These are phyloP conservation scores for Globisporangium barbulae DNA, from an alignment of 352 stramenopile genomes.

Conservation along the genomic window DNA sequence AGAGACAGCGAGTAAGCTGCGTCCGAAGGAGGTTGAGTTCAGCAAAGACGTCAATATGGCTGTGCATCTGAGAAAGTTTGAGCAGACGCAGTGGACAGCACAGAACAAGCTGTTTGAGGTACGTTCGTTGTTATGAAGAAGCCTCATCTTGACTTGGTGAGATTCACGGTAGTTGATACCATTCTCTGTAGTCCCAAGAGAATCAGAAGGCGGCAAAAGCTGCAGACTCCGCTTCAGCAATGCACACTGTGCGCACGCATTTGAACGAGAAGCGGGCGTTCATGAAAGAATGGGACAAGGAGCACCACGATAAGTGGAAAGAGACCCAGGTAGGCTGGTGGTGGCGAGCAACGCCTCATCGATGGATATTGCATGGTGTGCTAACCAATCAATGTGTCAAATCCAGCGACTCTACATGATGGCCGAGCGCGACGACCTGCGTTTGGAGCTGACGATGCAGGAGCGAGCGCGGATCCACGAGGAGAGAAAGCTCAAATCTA, in stretches of 20 bases:
- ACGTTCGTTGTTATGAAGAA: background rate
- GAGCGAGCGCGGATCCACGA: conserved; percentile 36
- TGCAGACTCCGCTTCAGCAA: conserved; percentile 20
- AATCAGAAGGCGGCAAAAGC: conserved; percentile 24
- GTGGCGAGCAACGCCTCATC: background rate
- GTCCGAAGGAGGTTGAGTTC: conserved; percentile 45
- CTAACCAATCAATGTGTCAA: no score
- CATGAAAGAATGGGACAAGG: conserved; percentile 56
- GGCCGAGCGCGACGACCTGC: conserved; percentile 48
- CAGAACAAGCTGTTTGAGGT: conserved; percentile 50
- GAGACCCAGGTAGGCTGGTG: conserved; percentile 39
- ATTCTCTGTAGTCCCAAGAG: conserved; percentile 19
- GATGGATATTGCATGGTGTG: no score
- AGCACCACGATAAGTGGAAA: conserved; percentile 52
- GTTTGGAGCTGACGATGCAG: conserved; percentile 57
- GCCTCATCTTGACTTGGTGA: background rate
- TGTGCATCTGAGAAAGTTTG: conserved; percentile 58
- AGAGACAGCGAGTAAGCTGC: conserved; percentile 34
- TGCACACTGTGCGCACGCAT: conserved; percentile 34
- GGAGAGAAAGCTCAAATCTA: conserved; percentile 22
- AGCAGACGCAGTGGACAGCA: conserved; percentile 49
- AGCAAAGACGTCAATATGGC: conserved; percentile 69
- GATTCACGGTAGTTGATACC: no score
- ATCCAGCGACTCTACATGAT: conserved; percentile 28
- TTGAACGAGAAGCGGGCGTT: conserved; percentile 58